These are phyloP conservation scores for Cyathus striatus DNA, from an alignment of 768 basidiomycete genomes.

Conservation along the genomic window DNA sequence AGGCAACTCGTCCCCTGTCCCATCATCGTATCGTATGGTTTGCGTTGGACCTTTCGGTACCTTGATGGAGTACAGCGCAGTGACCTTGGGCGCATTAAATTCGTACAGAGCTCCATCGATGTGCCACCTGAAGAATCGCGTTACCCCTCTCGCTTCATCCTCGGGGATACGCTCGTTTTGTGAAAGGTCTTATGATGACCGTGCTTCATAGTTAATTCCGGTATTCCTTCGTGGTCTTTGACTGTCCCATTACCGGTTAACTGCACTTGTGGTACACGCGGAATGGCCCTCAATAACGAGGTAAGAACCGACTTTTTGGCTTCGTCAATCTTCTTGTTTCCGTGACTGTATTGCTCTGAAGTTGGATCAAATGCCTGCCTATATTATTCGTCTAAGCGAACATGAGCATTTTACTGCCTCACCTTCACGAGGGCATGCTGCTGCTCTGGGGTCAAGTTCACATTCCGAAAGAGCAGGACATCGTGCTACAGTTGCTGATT, in stretches of 20 bases:
- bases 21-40: constrained; percentile 76
- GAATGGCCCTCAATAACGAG: constrained; percentile 88
- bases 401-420: not conserved
- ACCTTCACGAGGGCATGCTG: constrained; percentile 49
- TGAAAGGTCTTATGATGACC: constrained; percentile 86
- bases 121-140: constrained; percentile 92
- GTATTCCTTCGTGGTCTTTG: constrained; percentile 76
- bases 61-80: constrained; percentile 74
- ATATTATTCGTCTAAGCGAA: constrained; percentile 4
- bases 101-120: constrained; percentile 86
- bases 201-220: constrained; percentile 76
- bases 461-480: constrained; percentile 69
- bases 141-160: constrained; percentile 72
- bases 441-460: constrained; percentile 68
- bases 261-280: constrained; percentile 84
- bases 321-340: constrained; percentile 78
- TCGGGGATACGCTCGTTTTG: constrained; percentile 66
- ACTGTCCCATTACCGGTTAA: constrained; percentile 87
- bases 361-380: constrained; percentile 76
- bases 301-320: constrained; percentile 80
- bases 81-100: constrained; percentile 74
- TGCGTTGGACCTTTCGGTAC: constrained; percentile 68
- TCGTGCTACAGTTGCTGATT: constrained; percentile 45
- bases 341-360: constrained; percentile 72
- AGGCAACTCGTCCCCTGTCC: constrained; percentile 74